Evolutionary conservation across 306 rosid genomes (phyloP).

Genomic region (Morella rubra): DNA sequence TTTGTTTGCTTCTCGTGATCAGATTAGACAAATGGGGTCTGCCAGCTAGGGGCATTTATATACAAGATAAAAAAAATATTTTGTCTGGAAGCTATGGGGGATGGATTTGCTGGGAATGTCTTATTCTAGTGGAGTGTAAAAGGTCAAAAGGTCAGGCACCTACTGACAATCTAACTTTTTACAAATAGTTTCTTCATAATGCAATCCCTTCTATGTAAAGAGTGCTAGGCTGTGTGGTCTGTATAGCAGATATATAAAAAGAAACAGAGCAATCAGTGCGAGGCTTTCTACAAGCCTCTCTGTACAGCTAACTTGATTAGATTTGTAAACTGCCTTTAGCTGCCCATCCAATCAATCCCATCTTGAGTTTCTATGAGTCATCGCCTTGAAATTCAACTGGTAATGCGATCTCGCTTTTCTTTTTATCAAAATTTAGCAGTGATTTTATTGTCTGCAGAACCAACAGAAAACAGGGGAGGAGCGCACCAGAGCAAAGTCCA

Average conservation of each 20-base stretch:
- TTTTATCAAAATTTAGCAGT: background rate
- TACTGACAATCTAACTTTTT: slow-evolving; percentile 26
- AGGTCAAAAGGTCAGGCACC: slow-evolving; percentile 36
- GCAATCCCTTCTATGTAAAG: background rate
- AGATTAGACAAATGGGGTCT: slow-evolving; percentile 30
- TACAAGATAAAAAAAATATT: slow-evolving; percentile 5
- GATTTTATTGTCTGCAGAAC: background rate
- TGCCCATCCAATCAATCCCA: background rate
- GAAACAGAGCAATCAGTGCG: too few relatives aligned
- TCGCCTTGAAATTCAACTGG: background rate
- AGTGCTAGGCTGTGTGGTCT: too few relatives aligned
- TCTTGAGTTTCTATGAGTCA: background rate
- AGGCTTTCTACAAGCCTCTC: too few relatives aligned
- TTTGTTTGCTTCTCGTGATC: slow-evolving; percentile 35
- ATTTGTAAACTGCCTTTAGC: too few relatives aligned
- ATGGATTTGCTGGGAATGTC: slow-evolving; percentile 22
- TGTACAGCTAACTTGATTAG: too few relatives aligned
- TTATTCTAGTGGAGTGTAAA: slow-evolving; percentile 36
- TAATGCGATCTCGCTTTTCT: background rate
- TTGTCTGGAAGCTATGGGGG: slow-evolving; percentile 18
- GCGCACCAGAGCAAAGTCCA: background rate
- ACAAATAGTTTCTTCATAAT: slow-evolving; percentile 1
- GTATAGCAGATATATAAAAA: too few relatives aligned
- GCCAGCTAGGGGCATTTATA: slow-evolving; percentile 47
- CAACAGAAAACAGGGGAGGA: background rate